Evolutionary conservation across 441 rosid genomes (phyloP).

Genomic region (Gossypium gossypioides): DNA sequence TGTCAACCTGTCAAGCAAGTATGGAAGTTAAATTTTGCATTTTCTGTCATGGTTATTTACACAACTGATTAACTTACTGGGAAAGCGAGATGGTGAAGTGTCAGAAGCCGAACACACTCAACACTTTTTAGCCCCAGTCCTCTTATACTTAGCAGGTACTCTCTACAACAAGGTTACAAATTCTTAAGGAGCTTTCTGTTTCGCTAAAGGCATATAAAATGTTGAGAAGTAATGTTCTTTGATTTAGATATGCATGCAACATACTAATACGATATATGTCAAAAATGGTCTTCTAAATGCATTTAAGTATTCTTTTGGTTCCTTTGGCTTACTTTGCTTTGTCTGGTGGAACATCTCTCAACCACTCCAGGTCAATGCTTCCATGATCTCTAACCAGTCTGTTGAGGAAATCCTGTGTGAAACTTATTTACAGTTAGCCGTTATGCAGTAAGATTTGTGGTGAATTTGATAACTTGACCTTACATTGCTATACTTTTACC

Average conservation of each 20-base stretch:
- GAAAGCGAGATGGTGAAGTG: conserved; percentile 68
- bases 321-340: conserved; percentile 45
- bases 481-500: conserved; percentile 24
- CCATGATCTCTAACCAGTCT: conserved; percentile 48
- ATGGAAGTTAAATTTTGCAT: conserved; percentile 14
- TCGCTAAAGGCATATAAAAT: neutral
- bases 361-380: conserved; percentile 62
- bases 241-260: neutral
- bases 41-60: neutral
- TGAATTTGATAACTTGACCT: neutral
- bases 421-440: conserved; percentile 21
- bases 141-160: conserved; percentile 49
- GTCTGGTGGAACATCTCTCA: conserved; percentile 68
- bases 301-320: neutral
- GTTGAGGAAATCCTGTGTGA: conserved; percentile 54
- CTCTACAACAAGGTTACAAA: conserved; percentile 28
- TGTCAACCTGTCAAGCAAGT: conserved; percentile 47
- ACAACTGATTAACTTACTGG: conserved; percentile 36
- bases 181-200: neutral
- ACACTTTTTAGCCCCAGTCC: conserved; percentile 66
- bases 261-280: neutral
- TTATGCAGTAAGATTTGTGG: neutral
- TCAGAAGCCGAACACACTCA: conserved; percentile 66
- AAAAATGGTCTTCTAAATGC: neutral
- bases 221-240: neutral